phyloP scores from a whole-genome alignment of 2,329 filamentous ascomycete genomes.

The Dichotomopilus funicola region DNA sequence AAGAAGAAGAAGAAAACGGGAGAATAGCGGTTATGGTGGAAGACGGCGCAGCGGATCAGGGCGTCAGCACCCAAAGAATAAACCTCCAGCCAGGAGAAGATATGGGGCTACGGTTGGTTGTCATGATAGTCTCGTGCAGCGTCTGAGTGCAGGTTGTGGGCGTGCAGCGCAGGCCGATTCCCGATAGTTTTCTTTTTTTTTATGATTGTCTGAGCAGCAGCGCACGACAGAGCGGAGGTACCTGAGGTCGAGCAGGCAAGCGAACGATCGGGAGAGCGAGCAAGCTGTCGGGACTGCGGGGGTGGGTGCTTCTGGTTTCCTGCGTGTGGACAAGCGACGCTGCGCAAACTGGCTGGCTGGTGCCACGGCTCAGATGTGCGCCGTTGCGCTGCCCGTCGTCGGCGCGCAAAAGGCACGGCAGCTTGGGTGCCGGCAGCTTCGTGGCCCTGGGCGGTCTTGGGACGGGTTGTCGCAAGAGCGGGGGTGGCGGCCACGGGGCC shows the following conservation, averaged over 20 bases:
- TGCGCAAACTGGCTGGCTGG: conserved; percentile 11
- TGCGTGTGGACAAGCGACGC: not conserved
- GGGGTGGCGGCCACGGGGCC: not conserved
- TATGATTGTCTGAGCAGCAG: too few relatives aligned
- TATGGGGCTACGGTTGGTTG: conserved; percentile 36
- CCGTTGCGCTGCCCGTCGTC: conserved; percentile 16
- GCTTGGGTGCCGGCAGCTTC: conserved; percentile 15
- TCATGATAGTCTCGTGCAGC: conserved; percentile 39
- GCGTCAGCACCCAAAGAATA: conserved; percentile 38
- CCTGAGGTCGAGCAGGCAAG: not conserved
- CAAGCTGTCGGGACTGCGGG: conserved; percentile 8
- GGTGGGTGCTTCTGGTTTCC: conserved; percentile 6
- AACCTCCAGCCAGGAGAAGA: conserved; percentile 41
- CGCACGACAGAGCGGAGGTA: not conserved
- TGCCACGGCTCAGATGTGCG: conserved; percentile 17
- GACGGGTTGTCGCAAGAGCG: conserved; percentile 8
- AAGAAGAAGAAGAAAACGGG: conserved; percentile 6
- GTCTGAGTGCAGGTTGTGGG: conserved; percentile 20
- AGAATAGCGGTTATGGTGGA: not conserved
- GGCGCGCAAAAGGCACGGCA: conserved; percentile 13
- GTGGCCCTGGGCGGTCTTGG: not conserved
- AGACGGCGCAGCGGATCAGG: conserved; percentile 30
- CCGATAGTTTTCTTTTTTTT: conserved; percentile 15
- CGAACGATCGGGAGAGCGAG: not conserved
- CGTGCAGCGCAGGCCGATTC: conserved; percentile 22